These are phyloP conservation scores for Sungouiella blattae DNA, from an alignment of 805 yeast species.

Conservation along the genomic window DNA sequence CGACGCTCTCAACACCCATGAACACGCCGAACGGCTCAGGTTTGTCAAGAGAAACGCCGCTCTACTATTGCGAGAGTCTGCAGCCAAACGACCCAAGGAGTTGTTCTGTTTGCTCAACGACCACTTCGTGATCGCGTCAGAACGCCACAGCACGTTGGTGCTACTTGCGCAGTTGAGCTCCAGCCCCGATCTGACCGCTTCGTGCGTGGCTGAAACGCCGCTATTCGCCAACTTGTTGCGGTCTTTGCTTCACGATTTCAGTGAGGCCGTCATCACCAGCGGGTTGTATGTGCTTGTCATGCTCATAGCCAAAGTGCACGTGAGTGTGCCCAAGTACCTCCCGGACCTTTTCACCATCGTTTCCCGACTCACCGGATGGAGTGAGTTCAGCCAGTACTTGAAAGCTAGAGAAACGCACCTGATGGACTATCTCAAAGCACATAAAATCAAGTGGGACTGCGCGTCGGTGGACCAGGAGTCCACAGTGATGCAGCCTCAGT, in stretches of 20 bases:
- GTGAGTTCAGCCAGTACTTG: conserved; percentile 12
- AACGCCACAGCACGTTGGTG: conserved; percentile 37
- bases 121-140: conserved; percentile 26
- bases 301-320: conserved; percentile 42
- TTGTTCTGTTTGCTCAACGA: conserved; percentile 37
- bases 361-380: conserved; percentile 35
- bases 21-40: conserved; percentile 46
- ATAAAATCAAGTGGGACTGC: conserved; percentile 17
- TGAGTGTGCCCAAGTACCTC: conserved; percentile 27
- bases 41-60: conserved; percentile 45
- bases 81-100: conserved; percentile 29
- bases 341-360: conserved; percentile 44
- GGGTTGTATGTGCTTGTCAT: conserved; percentile 29
- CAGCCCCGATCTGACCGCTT: neutral
- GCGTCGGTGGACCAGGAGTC: conserved; percentile 12
- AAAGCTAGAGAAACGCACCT: conserved; percentile 9
- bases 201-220: conserved; percentile 28
- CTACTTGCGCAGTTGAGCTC: conserved; percentile 28
- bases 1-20: conserved; percentile 25
- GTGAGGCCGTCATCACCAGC: conserved; percentile 37
- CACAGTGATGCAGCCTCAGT: conserved; percentile 7
- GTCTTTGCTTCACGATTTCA: conserved; percentile 39
- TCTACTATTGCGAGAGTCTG: conserved; percentile 39
- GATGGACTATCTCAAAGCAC: conserved; percentile 2
- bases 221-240: conserved; percentile 36